Base-by-base conservation (phyloP, 164 flowering plant genomes). In the Macadamia integrifolia region DNA sequence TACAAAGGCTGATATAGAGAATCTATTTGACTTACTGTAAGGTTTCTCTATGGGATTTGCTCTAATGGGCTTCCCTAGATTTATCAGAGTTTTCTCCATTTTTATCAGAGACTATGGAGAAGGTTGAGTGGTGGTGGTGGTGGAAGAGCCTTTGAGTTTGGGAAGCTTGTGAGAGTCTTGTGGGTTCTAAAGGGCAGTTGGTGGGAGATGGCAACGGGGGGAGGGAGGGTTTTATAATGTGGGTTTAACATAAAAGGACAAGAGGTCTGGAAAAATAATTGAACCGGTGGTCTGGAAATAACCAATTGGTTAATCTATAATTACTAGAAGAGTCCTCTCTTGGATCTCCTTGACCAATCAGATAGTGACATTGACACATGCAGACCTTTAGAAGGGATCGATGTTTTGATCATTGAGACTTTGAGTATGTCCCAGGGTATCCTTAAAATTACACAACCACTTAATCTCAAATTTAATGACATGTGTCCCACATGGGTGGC, bases 1-100 rank as follows among this genome's bases (percentile, higher is more conserved):
- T 46, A 85, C 30, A 31, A 77, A 78, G 32, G 83, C 80, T 29
- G 73, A 77, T 63, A 73, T 66, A 28, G 88, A 75, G 65, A 79
- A 46, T 1, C 65, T 74, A 23, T 77, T 80, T 32, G 73, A 70
- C 13, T 65, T 23, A 23, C 23, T 69, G 53, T 43, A 63, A 13
- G 61, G 66, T 35, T 28, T 31, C 6, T 50, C 66, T 43, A 66
- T 62, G 62, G 60, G 30, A 49, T 70, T 70, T 55, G 44, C 18
- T 63, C 69, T 74, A 1, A 29, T 52, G 14, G 78, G n/a, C 23
- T 35, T 72, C 18, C 71, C 61, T 60, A 56, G 53, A 70, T 66
- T 18, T 58, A 66, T 30, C 14, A 29, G 61, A 66, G 66, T 31
- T 46, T 52, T 62, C n/a, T 52, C 65, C 72, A 70, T 72, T 12